Conservation (phyloP, 2,329 filamentous ascomycete genomes). For the Teratosphaeria nubilosa region DNA sequence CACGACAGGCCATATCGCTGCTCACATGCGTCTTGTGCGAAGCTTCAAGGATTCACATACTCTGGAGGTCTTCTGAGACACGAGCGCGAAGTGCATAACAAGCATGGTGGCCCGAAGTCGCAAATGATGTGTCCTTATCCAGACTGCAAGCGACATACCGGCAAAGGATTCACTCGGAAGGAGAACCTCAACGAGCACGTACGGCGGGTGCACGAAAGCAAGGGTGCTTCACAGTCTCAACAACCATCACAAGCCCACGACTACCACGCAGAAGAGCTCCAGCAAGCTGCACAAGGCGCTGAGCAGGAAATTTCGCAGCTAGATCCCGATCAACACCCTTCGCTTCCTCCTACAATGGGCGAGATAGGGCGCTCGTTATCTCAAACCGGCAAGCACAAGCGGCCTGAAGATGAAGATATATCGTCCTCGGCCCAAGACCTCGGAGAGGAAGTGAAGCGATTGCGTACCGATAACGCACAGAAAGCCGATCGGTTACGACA, state of each 20-base stretch:
- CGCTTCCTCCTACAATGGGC: not conserved
- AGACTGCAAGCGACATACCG: slow-evolving; percentile 81
- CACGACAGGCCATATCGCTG: slow-evolving; percentile 92
- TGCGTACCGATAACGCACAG: slow-evolving; percentile 32
- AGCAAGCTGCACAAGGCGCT: slow-evolving; percentile 6
- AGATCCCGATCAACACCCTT: not conserved
- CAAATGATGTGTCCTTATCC: slow-evolving; percentile 74
- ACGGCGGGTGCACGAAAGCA: slow-evolving; percentile 61
- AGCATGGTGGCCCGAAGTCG: slow-evolving; percentile 80
- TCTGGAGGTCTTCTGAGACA: slow-evolving; percentile 81
- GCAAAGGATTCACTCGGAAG: slow-evolving; percentile 82
- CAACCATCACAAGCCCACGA: slow-evolving; percentile 5
- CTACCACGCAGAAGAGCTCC: slow-evolving; percentile 3
- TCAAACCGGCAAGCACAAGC: slow-evolving; percentile 4
- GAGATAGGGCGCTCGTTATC: not conserved
- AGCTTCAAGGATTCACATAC: slow-evolving; percentile 89
- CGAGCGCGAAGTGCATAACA: slow-evolving; percentile 85
- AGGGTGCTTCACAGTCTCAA: slow-evolving; percentile 10
- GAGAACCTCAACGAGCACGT: slow-evolving; percentile 93
- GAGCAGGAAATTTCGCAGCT: slow-evolving; percentile 4
- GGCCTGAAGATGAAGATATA: slow-evolving; percentile 1
- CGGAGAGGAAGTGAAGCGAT: slow-evolving; percentile 30
- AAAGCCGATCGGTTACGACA: slow-evolving; percentile 27
- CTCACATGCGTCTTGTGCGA: slow-evolving; percentile 70
- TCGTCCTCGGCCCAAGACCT: slow-evolving; percentile 22